phyloP scores from a whole-genome alignment of 768 basidiomycete species.

The Lenzites betulinus region DNA sequence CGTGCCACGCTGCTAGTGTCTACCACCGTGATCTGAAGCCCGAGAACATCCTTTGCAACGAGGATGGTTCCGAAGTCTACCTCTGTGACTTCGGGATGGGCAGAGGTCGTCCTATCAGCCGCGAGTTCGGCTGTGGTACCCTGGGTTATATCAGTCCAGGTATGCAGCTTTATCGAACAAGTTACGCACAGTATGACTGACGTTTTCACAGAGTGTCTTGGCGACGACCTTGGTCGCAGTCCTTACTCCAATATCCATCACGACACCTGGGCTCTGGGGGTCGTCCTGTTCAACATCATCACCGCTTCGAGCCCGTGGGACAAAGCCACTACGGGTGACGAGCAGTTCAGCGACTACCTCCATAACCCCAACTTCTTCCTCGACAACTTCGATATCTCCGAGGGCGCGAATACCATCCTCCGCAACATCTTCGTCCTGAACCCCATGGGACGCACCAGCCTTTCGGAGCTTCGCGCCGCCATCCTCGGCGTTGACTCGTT shows the following conservation, averaged over 20 bases:
- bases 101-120: slow-evolving; percentile 20
- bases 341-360: slow-evolving; percentile 48
- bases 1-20: slow-evolving; percentile 50
- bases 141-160: slow-evolving; percentile 26
- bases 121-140: slow-evolving; percentile 28
- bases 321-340: slow-evolving; percentile 48
- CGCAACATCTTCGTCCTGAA: slow-evolving; percentile 64
- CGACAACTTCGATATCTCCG: slow-evolving; percentile 50
- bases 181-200: neutral
- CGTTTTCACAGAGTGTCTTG: slow-evolving; percentile 30
- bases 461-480: slow-evolving; percentile 58
- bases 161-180: slow-evolving; percentile 1
- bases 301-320: slow-evolving; percentile 60
- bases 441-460: slow-evolving; percentile 57
- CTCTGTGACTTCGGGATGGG: slow-evolving; percentile 47
- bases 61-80: slow-evolving; percentile 42
- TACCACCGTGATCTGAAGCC: slow-evolving; percentile 99
- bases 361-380: slow-evolving; percentile 58
- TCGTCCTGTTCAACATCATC: slow-evolving; percentile 84
- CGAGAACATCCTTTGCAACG: slow-evolving; percentile 80
- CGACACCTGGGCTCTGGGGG: slow-evolving; percentile 78
- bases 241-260: slow-evolving; percentile 59
- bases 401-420: slow-evolving; percentile 46
- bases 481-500: slow-evolving; percentile 61
- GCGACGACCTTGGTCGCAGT: slow-evolving; percentile 43